Evolutionary conservation across 352 stramenopile genomes (phyloP), one percentile per base, ranked within the genome.

Genomic region (Pythium grandisporangium): DNA sequence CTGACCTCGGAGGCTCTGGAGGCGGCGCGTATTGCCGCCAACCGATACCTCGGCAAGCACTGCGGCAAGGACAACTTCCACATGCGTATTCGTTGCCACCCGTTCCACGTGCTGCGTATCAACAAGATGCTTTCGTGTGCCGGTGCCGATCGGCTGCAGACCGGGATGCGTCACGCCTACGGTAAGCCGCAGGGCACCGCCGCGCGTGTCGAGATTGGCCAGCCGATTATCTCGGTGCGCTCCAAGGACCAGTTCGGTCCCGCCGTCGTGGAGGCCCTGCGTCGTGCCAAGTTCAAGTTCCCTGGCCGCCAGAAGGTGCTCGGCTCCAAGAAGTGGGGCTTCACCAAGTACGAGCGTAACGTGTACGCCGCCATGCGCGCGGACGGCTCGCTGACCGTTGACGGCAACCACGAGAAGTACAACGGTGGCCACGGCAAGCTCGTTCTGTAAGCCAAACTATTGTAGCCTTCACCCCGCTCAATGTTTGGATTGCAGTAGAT

Each of bases 81-180:
- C 79, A 98, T 99, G 72, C 95, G 96, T 52, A 97, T 99, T 45
- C 86, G 96, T 48, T 96, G 93, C 61, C 96, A 99, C 70, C 96
- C 96, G 38, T 99, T 98, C 87, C 96, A 99, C 63, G 96, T 99
- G 33, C 74, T 99, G 41, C 93, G 96, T 84, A 98, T 98, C 70
- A 99, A 99, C 75, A 99, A 99, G 74, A 99, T 99, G 96, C 89
- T 99, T 96, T 98, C 92, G 53, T 99, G 96, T 73, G 96, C 96
- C 58, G 96, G 96, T 76, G 96, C 96, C 53, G 96, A 99, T 98
- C 79, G 96, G 65, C 81, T 97, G 34, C 89, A 96, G 55, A 97
- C 84, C 43, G 96, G 96, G 72, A 99, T 99, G 96, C 89, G 96
- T 74, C 94, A 98, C 84, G 96, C 96, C 19, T 99, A 98, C 85